Evolutionary conservation across 2,329 filamentous ascomycete species (phyloP).

Genomic region (Fusarium goolgardi): DNA sequence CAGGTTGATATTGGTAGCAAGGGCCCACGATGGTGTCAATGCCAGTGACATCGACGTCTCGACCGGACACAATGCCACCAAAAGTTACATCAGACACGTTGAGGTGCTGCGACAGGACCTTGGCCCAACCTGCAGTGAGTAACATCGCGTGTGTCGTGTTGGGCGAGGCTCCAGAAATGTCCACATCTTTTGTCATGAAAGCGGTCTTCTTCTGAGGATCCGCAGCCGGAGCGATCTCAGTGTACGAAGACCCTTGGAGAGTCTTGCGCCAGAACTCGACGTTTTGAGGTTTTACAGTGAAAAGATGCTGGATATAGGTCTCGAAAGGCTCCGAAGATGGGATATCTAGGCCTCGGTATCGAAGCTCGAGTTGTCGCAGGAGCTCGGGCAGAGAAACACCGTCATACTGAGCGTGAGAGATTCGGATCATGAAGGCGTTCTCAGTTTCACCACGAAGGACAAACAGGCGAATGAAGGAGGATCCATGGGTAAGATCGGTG

Average conservation of each 20-base stretch:
- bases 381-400: slow-evolving; percentile 60
- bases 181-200: slow-evolving; percentile 46
- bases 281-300: slow-evolving; percentile 12
- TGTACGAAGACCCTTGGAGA: slow-evolving; percentile 37
- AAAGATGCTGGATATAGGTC: slow-evolving; percentile 32
- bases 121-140: slow-evolving; percentile 47
- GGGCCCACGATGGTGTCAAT: slow-evolving; percentile 46
- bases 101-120: slow-evolving; percentile 40
- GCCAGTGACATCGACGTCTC: slow-evolving; percentile 38
- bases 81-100: slow-evolving; percentile 43
- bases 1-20: slow-evolving; percentile 48
- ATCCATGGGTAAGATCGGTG: slow-evolving; percentile 24
- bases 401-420: slow-evolving; percentile 64
- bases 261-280: slow-evolving; percentile 38
- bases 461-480: slow-evolving; percentile 39
- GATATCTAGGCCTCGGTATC: slow-evolving; percentile 50
- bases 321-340: slow-evolving; percentile 38
- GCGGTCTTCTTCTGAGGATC: slow-evolving; percentile 31
- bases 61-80: slow-evolving; percentile 46
- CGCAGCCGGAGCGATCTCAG: slow-evolving; percentile 37
- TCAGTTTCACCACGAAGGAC: slow-evolving; percentile 31
- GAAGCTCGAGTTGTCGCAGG: slow-evolving; percentile 54
- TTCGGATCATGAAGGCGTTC: slow-evolving; percentile 44
- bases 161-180: slow-evolving; percentile 40
- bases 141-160: slow-evolving; percentile 46